Evolutionary conservation across 192 early-diverging fungal species (phyloP).

Genomic region (Entomortierella chlamydospora): DNA sequence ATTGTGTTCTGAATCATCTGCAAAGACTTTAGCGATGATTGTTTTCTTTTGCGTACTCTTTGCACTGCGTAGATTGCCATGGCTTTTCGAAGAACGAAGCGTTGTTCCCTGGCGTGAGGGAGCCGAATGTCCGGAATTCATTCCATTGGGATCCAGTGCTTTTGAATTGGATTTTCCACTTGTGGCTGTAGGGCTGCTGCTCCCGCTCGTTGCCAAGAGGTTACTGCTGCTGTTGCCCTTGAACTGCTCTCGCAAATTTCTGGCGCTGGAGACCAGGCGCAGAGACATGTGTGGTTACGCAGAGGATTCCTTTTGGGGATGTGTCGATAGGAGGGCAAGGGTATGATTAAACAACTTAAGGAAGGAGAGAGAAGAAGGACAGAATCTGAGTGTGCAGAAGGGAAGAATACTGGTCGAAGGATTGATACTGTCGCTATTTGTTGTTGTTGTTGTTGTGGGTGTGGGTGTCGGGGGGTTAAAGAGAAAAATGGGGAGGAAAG

Average conservation of each 20-base stretch:
- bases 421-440: neutral
- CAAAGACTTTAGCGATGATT: slow-evolving; percentile 19
- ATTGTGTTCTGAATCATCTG: slow-evolving; percentile 23
- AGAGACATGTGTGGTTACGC: slow-evolving; percentile 21
- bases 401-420: too few species aligned
- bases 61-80: slow-evolving; percentile 26
- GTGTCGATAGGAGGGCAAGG: neutral
- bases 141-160: slow-evolving; percentile 12
- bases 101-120: slow-evolving; percentile 21
- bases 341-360: too few species aligned
- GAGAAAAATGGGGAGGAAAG: neutral
- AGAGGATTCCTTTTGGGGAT: neutral
- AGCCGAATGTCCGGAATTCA: slow-evolving; percentile 7
- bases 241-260: slow-evolving; percentile 51
- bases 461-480: slow-evolving; percentile 3
- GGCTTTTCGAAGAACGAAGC: slow-evolving; percentile 18
- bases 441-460: slow-evolving; percentile 1
- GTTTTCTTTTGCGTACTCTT: slow-evolving; percentile 41
- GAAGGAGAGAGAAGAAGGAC: neutral
- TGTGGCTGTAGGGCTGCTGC: slow-evolving; percentile 24
- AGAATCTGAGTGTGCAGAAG: neutral
- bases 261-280: slow-evolving; percentile 47
- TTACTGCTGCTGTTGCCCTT: slow-evolving; percentile 30
- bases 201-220: slow-evolving; percentile 25
- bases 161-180: slow-evolving; percentile 15